Evolutionary conservation across 306 rosid species (phyloP).

Genomic region (Neltuma alba): DNA sequence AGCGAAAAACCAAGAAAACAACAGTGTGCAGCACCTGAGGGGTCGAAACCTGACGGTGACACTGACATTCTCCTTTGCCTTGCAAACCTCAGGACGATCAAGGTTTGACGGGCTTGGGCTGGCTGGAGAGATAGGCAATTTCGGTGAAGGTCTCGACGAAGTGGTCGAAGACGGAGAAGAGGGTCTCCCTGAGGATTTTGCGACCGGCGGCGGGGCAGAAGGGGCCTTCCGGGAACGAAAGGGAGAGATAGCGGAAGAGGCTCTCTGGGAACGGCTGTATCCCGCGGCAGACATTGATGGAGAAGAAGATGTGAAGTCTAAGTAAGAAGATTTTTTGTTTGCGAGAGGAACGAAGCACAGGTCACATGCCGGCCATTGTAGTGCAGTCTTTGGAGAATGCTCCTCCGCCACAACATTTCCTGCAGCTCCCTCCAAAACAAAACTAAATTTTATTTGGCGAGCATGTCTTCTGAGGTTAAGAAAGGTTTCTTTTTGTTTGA

Average conservation of each 20-base stretch:
- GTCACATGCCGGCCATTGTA: slow-evolving; percentile 56
- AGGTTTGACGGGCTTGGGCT: slow-evolving; percentile 36
- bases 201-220: slow-evolving; percentile 20
- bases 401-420: background rate
- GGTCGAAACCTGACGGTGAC: slow-evolving; percentile 93
- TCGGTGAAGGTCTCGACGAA: slow-evolving; percentile 49
- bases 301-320: slow-evolving; percentile 28
- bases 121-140: slow-evolving; percentile 50
- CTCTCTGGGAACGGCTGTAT: slow-evolving; percentile 53
- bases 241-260: slow-evolving; percentile 59
- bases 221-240: slow-evolving; percentile 67
- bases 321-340: background rate
- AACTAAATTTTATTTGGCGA: slow-evolving; percentile 21
- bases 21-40: slow-evolving; percentile 54
- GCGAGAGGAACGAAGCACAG: slow-evolving; percentile 6
- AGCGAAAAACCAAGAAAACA: background rate
- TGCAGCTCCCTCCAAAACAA: slow-evolving; percentile 62
- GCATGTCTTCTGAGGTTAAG: slow-evolving; percentile 24
- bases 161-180: slow-evolving; percentile 57
- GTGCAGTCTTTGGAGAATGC: slow-evolving; percentile 42
- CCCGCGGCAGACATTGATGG: slow-evolving; percentile 55
- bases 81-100: slow-evolving; percentile 50
- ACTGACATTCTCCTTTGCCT: slow-evolving; percentile 82
- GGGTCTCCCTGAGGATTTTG: slow-evolving; percentile 54
- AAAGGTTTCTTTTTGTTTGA: background rate